These are phyloP conservation scores for Botrytis aclada DNA, from an alignment of 2,329 filamentous ascomycete species.

Conservation along the genomic window DNA sequence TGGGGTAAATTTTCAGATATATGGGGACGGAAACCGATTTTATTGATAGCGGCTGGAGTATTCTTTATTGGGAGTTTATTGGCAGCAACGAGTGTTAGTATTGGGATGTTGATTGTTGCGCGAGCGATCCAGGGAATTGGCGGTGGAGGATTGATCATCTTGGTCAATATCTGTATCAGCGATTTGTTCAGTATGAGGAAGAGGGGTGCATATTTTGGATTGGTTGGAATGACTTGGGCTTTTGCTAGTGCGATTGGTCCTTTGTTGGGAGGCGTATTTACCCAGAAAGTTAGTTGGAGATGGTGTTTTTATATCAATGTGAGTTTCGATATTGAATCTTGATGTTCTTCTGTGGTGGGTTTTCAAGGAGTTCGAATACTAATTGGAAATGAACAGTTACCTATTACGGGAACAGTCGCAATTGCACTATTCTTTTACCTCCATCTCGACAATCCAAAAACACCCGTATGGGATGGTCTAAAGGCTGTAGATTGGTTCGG, in stretches of 20 bases:
- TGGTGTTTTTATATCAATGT: conserved; percentile 48
- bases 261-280: conserved; percentile 63
- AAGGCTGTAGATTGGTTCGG: conserved; percentile 61
- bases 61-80: conserved; percentile 53
- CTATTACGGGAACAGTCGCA: conserved; percentile 36
- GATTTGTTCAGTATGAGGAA: conserved; percentile 51
- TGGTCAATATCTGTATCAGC: conserved; percentile 53
- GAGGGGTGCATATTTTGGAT: conserved; percentile 54
- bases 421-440: conserved; percentile 59
- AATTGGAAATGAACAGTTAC: background rate
- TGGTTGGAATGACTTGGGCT: conserved; percentile 65
- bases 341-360: background rate
- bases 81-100: conserved; percentile 44
- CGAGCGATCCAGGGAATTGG: conserved; percentile 44
- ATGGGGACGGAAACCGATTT: conserved; percentile 54
- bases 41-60: conserved; percentile 47
- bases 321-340: background rate
- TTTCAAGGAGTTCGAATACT: background rate
- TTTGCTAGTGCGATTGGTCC: conserved; percentile 62
- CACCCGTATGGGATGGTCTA: conserved; percentile 58
- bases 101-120: conserved; percentile 47
- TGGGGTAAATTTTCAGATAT: conserved; percentile 65
- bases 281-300: conserved; percentile 56
- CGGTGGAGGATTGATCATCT: conserved; percentile 49
- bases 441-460: conserved; percentile 64